phyloP scores from a whole-genome alignment of 73 alveolate genomes.

The Symbiodinium natans region DNA sequence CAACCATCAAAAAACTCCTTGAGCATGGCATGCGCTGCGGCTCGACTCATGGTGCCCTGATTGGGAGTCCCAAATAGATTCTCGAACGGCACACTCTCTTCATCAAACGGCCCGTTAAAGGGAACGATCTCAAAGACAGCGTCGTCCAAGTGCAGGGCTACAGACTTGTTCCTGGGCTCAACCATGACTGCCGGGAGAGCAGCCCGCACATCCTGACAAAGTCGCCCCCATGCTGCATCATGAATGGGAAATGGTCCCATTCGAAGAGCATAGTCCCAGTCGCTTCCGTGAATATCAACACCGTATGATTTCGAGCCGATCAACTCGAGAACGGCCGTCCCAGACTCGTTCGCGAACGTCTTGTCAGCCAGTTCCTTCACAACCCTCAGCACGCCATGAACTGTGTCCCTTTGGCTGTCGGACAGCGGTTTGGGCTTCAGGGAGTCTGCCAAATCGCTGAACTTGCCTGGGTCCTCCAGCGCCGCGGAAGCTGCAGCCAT shows the following conservation, averaged over 20 bases:
- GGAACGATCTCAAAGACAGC: not conserved
- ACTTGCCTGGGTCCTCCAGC: not conserved
- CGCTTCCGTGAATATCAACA: not conserved
- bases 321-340: not conserved
- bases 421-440: not conserved
- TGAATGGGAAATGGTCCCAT: not conserved
- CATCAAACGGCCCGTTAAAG: not conserved
- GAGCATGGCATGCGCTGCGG: not conserved
- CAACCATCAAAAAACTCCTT: not conserved
- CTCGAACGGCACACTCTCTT: not conserved
- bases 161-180: not conserved
- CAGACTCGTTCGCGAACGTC: not conserved
- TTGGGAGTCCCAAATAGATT: not conserved
- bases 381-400: not conserved
- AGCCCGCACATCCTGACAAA: not conserved
- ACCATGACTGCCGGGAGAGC: not conserved
- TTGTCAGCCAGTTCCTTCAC: not conserved
- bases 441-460: not conserved
- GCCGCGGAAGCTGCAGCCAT: not conserved
- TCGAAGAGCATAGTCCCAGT: not conserved
- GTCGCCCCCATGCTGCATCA: not conserved
- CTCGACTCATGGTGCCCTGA: not conserved
- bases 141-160: not conserved
- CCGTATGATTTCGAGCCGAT: not conserved
- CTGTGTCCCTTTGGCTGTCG: not conserved